phyloP scores from a whole-genome alignment of 1,284 basidiomycete species.

The Papiliotrema fonsecae region DNA sequence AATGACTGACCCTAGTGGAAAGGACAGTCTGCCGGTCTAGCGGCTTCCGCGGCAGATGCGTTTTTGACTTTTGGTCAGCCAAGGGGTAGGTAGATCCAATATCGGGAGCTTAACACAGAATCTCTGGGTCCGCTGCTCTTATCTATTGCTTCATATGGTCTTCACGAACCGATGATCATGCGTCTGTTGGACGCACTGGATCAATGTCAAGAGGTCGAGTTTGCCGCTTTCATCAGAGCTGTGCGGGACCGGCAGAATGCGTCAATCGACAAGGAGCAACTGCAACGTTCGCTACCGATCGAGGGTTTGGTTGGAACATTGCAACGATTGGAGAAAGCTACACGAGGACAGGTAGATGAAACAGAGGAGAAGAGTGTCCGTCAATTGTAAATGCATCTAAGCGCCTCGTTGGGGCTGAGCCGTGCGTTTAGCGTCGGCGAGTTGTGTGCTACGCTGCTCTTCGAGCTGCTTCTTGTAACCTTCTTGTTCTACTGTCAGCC shows the following conservation, averaged over 20 bases:
- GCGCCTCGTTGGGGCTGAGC: neutral
- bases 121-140: constrained; percentile 14
- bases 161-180: neutral
- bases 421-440: neutral
- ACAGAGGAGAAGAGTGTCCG: no score
- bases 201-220: neutral
- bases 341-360: neutral
- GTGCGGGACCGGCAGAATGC: no score
- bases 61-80: constrained; percentile 12
- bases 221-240: no score
- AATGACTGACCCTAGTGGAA: constrained; percentile 24
- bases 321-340: neutral
- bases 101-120: constrained; percentile 7
- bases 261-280: neutral
- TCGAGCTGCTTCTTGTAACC: constrained; percentile 6
- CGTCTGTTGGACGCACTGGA: neutral
- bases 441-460: neutral
- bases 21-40: constrained; percentile 24
- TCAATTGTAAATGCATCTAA: neutral
- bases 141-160: constrained; percentile 7
- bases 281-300: neutral
- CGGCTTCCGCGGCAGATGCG: constrained; percentile 22
- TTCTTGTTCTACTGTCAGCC: constrained; percentile 11
- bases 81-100: constrained; percentile 11
- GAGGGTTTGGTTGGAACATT: neutral